Percentiles rank a stretch among this genome's conserved stretches.
Conservation (phyloP, 1,139 yeast genomes). For the Blastobotrys raffinosifermentans region DNA sequence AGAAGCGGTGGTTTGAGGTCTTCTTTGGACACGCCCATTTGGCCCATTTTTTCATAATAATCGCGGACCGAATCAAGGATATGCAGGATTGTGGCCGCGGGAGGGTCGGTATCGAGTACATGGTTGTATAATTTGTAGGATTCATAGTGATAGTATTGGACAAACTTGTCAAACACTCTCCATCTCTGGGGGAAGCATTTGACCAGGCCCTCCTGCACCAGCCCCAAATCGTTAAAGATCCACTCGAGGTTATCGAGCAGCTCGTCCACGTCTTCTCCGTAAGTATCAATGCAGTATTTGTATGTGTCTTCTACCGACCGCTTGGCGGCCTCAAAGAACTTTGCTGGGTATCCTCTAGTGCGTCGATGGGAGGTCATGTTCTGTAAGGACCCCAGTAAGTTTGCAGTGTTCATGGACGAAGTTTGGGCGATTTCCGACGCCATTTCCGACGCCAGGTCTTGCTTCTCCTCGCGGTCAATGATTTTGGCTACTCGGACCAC, state of each 20-base stretch:
- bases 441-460: slow-evolving; percentile 61
- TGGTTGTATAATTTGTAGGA: slow-evolving; percentile 58
- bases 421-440: slow-evolving; percentile 37
- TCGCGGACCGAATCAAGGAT: slow-evolving; percentile 72
- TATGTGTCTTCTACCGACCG: slow-evolving; percentile 61
- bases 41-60: slow-evolving; percentile 50
- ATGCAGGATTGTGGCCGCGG: slow-evolving; percentile 35
- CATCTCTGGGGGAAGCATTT: slow-evolving; percentile 67
- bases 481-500: slow-evolving; percentile 70
- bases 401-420: not conserved
- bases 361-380: slow-evolving; percentile 25
- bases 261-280: slow-evolving; percentile 37
- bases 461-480: slow-evolving; percentile 71
- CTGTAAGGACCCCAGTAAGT: slow-evolving; percentile 1
- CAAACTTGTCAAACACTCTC: slow-evolving; percentile 61
- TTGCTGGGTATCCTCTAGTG: slow-evolving; percentile 58
- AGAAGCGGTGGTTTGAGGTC: slow-evolving; percentile 38
- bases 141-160: slow-evolving; percentile 62
- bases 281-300: slow-evolving; percentile 56
- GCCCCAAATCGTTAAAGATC: slow-evolving; percentile 73
- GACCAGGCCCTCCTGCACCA: slow-evolving; percentile 54
- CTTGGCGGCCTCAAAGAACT: slow-evolving; percentile 57
- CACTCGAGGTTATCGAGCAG: slow-evolving; percentile 72
- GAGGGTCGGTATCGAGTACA: slow-evolving; percentile 63
- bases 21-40: slow-evolving; percentile 34